These are phyloP conservation scores for Ogataea philodendri DNA, from an alignment of 805 yeast genomes.

Conservation along the genomic window DNA sequence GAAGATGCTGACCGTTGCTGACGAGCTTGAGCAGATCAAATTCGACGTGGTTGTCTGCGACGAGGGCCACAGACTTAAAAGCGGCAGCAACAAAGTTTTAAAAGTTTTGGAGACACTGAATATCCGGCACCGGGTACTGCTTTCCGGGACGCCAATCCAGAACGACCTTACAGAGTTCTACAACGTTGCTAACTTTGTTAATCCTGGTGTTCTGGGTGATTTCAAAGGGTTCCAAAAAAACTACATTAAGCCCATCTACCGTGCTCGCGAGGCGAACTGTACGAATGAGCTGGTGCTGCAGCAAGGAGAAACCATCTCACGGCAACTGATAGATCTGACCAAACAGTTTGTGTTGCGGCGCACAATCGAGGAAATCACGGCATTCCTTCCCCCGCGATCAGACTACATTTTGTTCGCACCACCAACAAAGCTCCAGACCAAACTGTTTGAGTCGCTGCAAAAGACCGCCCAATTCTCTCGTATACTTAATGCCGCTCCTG, in stretches of 20 bases:
- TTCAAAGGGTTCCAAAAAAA: constrained; percentile 55
- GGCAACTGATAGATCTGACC: constrained; percentile 64
- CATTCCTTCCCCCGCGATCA: constrained; percentile 68
- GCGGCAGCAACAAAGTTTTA: constrained; percentile 66
- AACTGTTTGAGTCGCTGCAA: constrained; percentile 51
- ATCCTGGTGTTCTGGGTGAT: constrained; percentile 76
- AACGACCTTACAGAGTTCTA: constrained; percentile 84
- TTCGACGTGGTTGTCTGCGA: constrained; percentile 84
- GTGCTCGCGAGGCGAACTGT: constrained; percentile 66
- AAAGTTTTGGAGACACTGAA: constrained; percentile 57
- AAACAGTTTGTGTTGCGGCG: constrained; percentile 69
- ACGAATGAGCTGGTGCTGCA: constrained; percentile 46
- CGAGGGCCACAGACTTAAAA: constrained; percentile 92
- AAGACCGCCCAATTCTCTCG: constrained; percentile 36
- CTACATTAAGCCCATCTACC: constrained; percentile 67
- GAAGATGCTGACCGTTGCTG: constrained; percentile 55
- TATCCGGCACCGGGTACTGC: constrained; percentile 55
- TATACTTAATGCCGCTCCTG: constrained; percentile 30
- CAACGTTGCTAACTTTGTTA: constrained; percentile 75
- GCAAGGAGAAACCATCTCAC: constrained; percentile 59
- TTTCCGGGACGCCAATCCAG: constrained; percentile 73
- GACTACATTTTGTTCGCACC: constrained; percentile 76
- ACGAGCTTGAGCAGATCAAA: constrained; percentile 44
- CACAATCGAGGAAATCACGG: constrained; percentile 52
- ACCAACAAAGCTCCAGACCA: constrained; percentile 63